These are phyloP conservation scores for Amanita rimosa DNA, from an alignment of 768 basidiomycete genomes.

Conservation along the genomic window DNA sequence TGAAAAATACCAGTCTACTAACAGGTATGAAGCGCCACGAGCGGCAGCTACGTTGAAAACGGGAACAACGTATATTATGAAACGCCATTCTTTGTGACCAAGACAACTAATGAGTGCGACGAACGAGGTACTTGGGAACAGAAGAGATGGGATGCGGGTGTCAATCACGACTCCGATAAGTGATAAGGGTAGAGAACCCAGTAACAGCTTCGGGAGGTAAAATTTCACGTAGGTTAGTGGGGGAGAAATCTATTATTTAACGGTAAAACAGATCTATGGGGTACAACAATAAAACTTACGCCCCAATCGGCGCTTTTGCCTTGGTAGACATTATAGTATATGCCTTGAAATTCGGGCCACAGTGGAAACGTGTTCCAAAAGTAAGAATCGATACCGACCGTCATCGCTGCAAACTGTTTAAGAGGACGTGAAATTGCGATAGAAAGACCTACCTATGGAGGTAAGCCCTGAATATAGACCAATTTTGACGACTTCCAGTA, in stretches of 20 bases:
- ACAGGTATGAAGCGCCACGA: conserved; percentile 54
- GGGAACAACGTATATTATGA: conserved; percentile 82
- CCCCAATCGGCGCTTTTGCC: conserved; percentile 93
- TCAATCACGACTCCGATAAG: conserved; percentile 40
- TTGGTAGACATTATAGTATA: conserved; percentile 80
- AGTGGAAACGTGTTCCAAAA: conserved; percentile 67
- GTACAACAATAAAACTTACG: conserved; percentile 32
- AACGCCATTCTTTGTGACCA: conserved; percentile 97
- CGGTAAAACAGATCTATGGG: background rate
- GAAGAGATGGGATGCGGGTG: conserved; percentile 34
- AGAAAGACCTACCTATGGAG: conserved; percentile 38
- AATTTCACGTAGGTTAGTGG: conserved; percentile 50
- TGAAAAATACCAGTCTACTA: conserved; percentile 15
- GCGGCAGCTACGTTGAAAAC: conserved; percentile 74
- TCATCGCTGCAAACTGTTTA: conserved; percentile 32
- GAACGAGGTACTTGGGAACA: conserved; percentile 42
- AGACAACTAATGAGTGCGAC: conserved; percentile 59
- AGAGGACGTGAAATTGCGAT: background rate
- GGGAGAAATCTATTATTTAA: conserved; percentile 50
- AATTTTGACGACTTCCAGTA: conserved; percentile 32
- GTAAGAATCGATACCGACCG: conserved; percentile 66
- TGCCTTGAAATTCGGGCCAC: conserved; percentile 78
- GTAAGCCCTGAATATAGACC: conserved; percentile 36
- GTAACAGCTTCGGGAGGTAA: conserved; percentile 69
- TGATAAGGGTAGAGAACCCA: conserved; percentile 52